A percentile compares a stretch with the other conserved stretches of the same genome.
Evolutionary conservation across 257 asterid genomes (phyloP).

Genomic region (Nicotiana attenuata): DNA sequence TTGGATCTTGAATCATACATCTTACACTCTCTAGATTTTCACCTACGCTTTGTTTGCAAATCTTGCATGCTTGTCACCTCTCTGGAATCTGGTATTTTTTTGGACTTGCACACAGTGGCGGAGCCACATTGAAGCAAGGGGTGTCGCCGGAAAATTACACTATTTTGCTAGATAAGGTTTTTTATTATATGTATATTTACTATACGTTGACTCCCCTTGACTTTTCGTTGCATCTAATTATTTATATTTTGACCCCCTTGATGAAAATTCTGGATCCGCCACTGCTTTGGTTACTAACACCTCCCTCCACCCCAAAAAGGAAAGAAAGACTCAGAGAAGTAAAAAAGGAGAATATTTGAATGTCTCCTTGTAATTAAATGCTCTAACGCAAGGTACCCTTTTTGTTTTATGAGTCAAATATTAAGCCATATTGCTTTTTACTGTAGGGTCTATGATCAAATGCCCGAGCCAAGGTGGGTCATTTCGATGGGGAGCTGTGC

Average conservation of each 20-base stretch:
- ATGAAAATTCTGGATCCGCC: no score
- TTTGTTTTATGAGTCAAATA: neutral
- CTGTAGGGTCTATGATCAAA: conserved; percentile 90
- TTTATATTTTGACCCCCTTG: no score
- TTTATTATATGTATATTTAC: no score
- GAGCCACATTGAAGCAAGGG: no score
- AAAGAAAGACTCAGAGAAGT: no score
- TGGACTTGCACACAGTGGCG: neutral
- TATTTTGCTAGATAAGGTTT: no score
- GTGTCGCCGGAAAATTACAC: no score
- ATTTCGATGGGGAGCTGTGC: conserved; percentile 99
- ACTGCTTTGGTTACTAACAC: neutral
- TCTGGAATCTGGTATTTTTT: neutral
- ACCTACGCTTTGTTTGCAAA: neutral
- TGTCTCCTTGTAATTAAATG: neutral
- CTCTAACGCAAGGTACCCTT: neutral
- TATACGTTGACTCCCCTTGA: no score
- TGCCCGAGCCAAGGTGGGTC: conserved; percentile 99
- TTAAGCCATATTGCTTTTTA: conserved; percentile 1
- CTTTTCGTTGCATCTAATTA: no score
- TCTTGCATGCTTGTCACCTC: neutral
- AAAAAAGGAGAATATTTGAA: neutral
- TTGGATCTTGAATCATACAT: neutral
- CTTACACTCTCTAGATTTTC: neutral
- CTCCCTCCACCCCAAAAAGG: neutral